Base-by-base conservation (phyloP, 192 early-diverging fungal genomes). In the Coemansia sp. region DNA sequence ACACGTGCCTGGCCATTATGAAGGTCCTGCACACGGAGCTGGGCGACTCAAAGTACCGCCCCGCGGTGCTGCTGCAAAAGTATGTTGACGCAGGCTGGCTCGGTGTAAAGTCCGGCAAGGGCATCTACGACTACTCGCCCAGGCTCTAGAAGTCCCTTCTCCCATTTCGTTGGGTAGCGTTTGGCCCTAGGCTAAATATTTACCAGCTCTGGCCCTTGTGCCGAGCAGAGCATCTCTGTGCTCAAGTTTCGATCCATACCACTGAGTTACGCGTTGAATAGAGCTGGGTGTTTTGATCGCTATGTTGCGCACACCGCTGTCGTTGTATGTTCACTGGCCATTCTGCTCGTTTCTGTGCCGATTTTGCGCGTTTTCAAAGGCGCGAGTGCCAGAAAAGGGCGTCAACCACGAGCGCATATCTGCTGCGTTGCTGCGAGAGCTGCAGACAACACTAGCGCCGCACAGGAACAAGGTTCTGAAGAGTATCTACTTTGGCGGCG, bases 1-100 rank as follows among this genome's bases (percentile, higher is more conserved):
- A 98, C 60, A 98, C 96, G 0, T 98, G 96, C 67, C 67, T 98
- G 51, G 85, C 96, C 8, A 98, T 98, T 53, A 94, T 98, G 92
- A 80, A 85, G 54, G 93, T 98, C 8, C 78, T 95, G 29, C 87
- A 95, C 67, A 71, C 78, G 19, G 85, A 93, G 54, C 79, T 91
- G 28, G 93, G 93, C 45, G 95, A 98, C 55, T 79, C 85, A 44
- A 98, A 96, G 79, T 96, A 96, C 80, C 79, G 96, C 20, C 96
- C 96, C 9, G 78, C 83, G 22, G 89, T 92, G 19, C 65, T 98
- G 50, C 78, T 98, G 44, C 82, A 85, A 58, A 92, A 94, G 67
- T 90, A 91, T 60, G 95, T 98, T 16, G 91, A 96, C 70, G 93
- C 95, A 27, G 95, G 95, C 5, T 95, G 88, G 87, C 61, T 94